Evolutionary conservation across 768 basidiomycete species (phyloP), one percentile per base, ranked within the genome.

Genomic region (Russula sp.): DNA sequence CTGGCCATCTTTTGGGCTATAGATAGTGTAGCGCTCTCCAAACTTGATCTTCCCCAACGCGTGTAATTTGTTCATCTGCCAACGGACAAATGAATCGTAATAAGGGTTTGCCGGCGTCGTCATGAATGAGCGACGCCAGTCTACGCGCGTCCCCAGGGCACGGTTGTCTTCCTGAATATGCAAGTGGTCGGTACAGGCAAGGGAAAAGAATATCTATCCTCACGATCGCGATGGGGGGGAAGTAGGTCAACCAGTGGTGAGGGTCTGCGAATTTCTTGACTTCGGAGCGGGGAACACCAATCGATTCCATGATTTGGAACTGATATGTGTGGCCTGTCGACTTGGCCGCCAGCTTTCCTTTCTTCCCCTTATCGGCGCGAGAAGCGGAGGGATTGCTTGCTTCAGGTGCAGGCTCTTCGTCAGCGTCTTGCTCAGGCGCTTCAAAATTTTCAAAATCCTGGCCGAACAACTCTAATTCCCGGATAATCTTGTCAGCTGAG

Each of bases 241-340:
- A 99, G 75, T 92, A 90, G 32, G 82, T 80, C 70, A 95, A 76
- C 97, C 97, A 99, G 73, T 95, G 78, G 60, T 84, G 75, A n/a
- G 97, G 90, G 71, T 99, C 95, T 2, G 95, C 93, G 68, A 99
- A 99, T 70, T 90, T 88, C 75, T 97, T 97, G 76, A 98, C 92
- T 68, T 98, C 93, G 11, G 78, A 73, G 43, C 88, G 83, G 13
- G 94, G 91, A 6, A 98, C 86, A 52, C 90, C 86, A 67, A 97
- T 91, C 45, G 92, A 89, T 70, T 95, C 88, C 87, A 98, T 88
- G 73, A 98, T 98, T 79, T 98, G 97, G 81, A 98, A 99, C 72
- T 99, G 97, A 75, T 98, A 98, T 35, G 87, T 87, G 64, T 91
- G 78, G 2, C 96, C 97, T 2, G 96, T 96, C 0, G 90, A 85